phyloP scores from a whole-genome alignment of 202 grass and related monocot genomes.

The Musa balbisiana region DNA sequence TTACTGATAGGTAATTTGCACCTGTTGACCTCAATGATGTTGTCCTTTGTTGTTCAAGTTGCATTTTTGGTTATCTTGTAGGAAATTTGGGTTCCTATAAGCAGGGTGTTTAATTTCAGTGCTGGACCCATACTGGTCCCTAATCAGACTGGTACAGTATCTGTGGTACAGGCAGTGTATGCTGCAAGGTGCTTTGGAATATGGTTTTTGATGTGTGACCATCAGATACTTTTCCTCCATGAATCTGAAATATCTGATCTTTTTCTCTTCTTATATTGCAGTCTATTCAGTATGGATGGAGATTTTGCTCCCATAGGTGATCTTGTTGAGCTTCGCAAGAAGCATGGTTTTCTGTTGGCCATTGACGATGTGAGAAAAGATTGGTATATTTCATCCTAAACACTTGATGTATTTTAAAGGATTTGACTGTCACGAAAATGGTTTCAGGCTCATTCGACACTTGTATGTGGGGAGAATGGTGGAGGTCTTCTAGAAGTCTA shows the following conservation, averaged over 20 bases:
- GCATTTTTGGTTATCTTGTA: neutral
- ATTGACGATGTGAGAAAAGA: conserved; percentile 76
- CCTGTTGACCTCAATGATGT: neutral
- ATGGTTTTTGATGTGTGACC: neutral
- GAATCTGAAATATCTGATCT: neutral
- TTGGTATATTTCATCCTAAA: neutral
- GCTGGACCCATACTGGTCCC: neutral
- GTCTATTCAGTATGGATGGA: conserved; percentile 95
- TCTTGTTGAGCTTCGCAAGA: conserved; percentile 58
- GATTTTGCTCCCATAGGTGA: conserved; percentile 73
- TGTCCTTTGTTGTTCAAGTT: conserved; percentile 9
- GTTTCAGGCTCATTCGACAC: conserved; percentile 72
- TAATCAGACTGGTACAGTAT: neutral
- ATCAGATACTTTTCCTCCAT: neutral
- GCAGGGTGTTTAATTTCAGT: neutral
- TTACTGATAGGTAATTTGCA: conserved; percentile 67
- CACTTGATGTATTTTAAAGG: neutral
- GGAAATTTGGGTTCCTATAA: neutral
- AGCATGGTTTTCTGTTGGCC: conserved; percentile 74
- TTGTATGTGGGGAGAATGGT: conserved; percentile 87
- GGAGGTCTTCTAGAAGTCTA: conserved; percentile 63
- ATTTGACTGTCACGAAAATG: conserved; percentile 7
- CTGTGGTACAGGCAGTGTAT: neutral
- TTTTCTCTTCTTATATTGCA: conserved; percentile 38
- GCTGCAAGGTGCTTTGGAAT: neutral